Evolutionary conservation across 169 alveolate species (phyloP).

Genomic region (Plasmodium gonderi): DNA sequence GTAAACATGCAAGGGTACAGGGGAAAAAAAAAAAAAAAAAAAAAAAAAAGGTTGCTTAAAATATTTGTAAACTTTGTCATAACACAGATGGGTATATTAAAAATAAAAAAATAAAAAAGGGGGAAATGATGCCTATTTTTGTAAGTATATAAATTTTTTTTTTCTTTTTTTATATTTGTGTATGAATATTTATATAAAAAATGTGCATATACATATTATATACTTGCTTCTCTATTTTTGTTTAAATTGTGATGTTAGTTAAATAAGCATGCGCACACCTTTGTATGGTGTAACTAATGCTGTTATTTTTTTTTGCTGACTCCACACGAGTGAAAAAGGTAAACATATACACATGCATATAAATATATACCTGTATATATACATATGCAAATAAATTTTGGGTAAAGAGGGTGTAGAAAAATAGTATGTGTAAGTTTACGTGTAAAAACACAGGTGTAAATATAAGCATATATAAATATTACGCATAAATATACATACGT

Average conservation of each 20-base stretch:
- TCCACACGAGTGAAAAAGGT: conserved; percentile 16
- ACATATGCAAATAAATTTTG: neutral
- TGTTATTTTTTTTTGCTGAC: conserved; percentile 27
- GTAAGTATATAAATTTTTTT: conserved; percentile 1
- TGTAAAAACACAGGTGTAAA: neutral
- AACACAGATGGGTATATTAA: neutral
- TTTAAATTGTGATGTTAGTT: conserved; percentile 9
- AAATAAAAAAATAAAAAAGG: conserved; percentile 12
- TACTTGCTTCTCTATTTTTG: neutral
- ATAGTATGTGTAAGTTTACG: neutral
- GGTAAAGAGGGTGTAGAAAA: neutral
- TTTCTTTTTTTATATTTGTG: conserved; percentile 6
- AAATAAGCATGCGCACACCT: conserved; percentile 16
- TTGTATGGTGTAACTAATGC: conserved; percentile 38
- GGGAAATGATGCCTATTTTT: conserved; percentile 20
- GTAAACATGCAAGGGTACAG: conserved; percentile 3
- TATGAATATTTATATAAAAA: conserved; percentile 5
- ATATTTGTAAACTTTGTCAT: conserved; percentile 7
- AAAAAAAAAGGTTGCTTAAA: conserved; percentile 1
- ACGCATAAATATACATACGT: neutral
- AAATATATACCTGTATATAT: neutral
- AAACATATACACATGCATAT: conserved; percentile 14
- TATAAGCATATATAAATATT: conserved; percentile 8
- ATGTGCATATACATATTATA: conserved; percentile 20
- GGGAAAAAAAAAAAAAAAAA: too few relatives aligned